phyloP scores from a whole-genome alignment of 192 early-diverging fungal species.

The Coemansia sp. region DNA sequence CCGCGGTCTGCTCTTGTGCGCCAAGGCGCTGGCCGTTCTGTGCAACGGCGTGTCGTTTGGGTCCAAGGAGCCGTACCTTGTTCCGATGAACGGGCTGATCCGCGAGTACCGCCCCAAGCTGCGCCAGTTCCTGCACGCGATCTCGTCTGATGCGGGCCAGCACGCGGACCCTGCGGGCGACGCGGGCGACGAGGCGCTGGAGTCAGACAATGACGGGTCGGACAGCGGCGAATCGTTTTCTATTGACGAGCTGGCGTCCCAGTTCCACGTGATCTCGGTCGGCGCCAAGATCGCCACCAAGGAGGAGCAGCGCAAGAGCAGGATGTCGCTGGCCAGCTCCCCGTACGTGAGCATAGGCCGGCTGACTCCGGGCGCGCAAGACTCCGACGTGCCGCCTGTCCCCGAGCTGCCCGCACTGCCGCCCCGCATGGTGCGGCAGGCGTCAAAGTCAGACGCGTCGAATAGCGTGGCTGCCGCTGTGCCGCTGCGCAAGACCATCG shows the following conservation, averaged over 20 bases:
- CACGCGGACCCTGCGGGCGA: neutral
- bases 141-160: slow-evolving; percentile 22
- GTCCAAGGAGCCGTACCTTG: slow-evolving; percentile 89
- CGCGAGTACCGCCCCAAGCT: slow-evolving; percentile 78
- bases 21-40: slow-evolving; percentile 93
- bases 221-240: slow-evolving; percentile 28
- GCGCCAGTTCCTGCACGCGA: slow-evolving; percentile 70
- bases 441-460: slow-evolving; percentile 1
- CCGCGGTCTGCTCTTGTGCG: slow-evolving; percentile 82
- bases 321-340: slow-evolving; percentile 35
- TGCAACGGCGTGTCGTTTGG: slow-evolving; percentile 95
- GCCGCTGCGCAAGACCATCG: slow-evolving; percentile 37
- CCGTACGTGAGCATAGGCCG: slow-evolving; percentile 14
- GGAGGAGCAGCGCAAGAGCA: slow-evolving; percentile 50
- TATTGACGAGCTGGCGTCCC: slow-evolving; percentile 48
- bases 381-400: slow-evolving; percentile 12
- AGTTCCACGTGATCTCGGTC: slow-evolving; percentile 39
- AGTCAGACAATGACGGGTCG: slow-evolving; percentile 8
- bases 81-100: slow-evolving; percentile 82
- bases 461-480: neutral
- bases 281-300: slow-evolving; percentile 48
- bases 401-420: slow-evolving; percentile 17
- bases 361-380: slow-evolving; percentile 13
- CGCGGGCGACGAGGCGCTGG: neutral
- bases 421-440: slow-evolving; percentile 3